A percentile compares a stretch with the other conserved stretches of the same genome.
Conservation (phyloP, 1,284 basidiomycete genomes). For the Xanthoconium separans region DNA sequence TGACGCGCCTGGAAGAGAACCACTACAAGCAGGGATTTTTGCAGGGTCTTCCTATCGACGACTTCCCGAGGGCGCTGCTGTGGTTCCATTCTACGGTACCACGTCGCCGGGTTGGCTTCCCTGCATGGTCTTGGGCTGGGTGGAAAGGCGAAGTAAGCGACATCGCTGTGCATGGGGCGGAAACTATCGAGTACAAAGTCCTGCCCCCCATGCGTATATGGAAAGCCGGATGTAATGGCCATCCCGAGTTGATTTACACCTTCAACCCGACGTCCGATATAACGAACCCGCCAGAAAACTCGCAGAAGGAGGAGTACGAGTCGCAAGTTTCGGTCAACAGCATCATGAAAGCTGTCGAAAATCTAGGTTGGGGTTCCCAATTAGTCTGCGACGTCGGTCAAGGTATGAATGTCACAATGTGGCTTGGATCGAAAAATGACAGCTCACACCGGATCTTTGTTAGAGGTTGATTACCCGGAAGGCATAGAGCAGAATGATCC, state of each 20-base stretch:
- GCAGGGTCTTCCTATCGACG: conserved; percentile 7
- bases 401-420: background rate
- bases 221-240: background rate
- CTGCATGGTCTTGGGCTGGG: conserved; percentile 12
- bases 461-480: background rate
- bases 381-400: no score
- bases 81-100: conserved; percentile 8
- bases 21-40: conserved; percentile 11
- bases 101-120: conserved; percentile 5
- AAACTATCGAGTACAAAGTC: background rate
- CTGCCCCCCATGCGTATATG: conserved; percentile 12
- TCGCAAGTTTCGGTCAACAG: background rate
- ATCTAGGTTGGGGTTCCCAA: background rate
- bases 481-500: background rate
- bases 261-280: conserved; percentile 2
- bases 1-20: conserved; percentile 1
- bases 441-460: background rate
- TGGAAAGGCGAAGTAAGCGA: conserved; percentile 8
- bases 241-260: conserved; percentile 4
- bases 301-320: background rate
- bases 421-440: background rate
- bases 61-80: conserved; percentile 10
- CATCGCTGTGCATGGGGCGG: background rate
- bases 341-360: background rate
- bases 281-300: background rate